phyloP scores from a whole-genome alignment of 495 filamentous ascomycete species.

The Neurospora sp. region DNA sequence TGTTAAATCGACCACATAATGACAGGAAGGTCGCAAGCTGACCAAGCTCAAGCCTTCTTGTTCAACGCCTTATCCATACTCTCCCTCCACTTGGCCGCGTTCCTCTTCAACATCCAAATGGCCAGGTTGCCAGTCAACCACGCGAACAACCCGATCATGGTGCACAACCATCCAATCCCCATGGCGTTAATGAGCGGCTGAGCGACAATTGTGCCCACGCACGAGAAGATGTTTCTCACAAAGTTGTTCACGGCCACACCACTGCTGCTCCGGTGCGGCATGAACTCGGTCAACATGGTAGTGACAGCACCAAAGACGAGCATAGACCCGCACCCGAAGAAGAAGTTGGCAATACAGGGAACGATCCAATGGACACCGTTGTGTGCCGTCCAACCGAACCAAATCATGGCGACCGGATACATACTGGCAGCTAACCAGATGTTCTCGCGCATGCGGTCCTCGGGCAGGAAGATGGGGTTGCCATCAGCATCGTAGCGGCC shows the following conservation, averaged over 20 bases:
- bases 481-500: constrained; percentile 60
- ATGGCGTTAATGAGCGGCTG: constrained; percentile 71
- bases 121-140: constrained; percentile 42
- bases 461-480: constrained; percentile 61
- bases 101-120: constrained; percentile 57
- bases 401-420: constrained; percentile 61
- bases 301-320: constrained; percentile 70
- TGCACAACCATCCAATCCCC: constrained; percentile 85
- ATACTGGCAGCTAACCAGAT: constrained; percentile 70
- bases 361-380: constrained; percentile 34
- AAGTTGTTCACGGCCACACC: constrained; percentile 86
- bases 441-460: constrained; percentile 87
- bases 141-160: constrained; percentile 59
- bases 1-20: background rate
- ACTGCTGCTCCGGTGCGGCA: constrained; percentile 60
- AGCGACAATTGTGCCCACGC: constrained; percentile 63
- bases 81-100: constrained; percentile 56
- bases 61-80: constrained; percentile 46
- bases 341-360: constrained; percentile 67
- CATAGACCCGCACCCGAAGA: constrained; percentile 84
- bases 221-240: constrained; percentile 77
- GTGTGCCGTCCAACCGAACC: constrained; percentile 45
- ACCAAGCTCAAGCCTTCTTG: background rate
- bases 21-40: too few relatives aligned
- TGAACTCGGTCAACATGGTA: constrained; percentile 85